These are phyloP conservation scores for Limnanthes douglasii DNA, from an alignment of 345 rosid genomes.

Conservation along the genomic window DNA sequence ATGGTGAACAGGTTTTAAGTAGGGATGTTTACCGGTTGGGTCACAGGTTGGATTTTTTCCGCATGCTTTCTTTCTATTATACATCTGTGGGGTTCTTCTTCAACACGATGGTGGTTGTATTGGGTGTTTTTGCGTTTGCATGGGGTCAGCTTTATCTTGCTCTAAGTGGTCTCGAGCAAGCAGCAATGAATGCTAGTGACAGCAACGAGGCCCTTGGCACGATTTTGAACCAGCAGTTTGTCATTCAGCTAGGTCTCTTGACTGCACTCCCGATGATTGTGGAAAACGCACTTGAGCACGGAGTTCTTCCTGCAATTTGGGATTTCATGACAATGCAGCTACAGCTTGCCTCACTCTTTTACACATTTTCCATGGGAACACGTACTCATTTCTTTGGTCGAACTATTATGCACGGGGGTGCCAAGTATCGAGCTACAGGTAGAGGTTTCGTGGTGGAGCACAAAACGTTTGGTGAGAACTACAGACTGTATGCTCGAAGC, in stretches of 20 bases:
- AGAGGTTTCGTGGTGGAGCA: constrained; percentile 96
- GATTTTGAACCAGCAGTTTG: constrained; percentile 82
- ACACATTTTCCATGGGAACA: constrained; percentile 96
- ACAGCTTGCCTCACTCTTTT: constrained; percentile 89
- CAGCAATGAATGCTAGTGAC: constrained; percentile 31
- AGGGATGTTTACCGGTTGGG: constrained; percentile 96
- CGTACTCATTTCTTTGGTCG: constrained; percentile 93
- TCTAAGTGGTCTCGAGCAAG: constrained; percentile 73
- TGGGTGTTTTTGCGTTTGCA: constrained; percentile 83
- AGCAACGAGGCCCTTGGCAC: constrained; percentile 72
- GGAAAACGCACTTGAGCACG: constrained; percentile 89
- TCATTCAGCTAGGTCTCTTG: constrained; percentile 88
- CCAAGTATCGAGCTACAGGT: constrained; percentile 95
- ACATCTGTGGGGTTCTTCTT: constrained; percentile 89
- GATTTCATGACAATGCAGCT: constrained; percentile 95
- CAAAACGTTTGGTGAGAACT: constrained; percentile 83
- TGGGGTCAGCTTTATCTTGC: constrained; percentile 96
- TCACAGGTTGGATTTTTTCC: constrained; percentile 89
- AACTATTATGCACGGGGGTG: constrained; percentile 93
- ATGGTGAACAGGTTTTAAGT: constrained; percentile 95
- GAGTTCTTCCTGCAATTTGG: constrained; percentile 86
- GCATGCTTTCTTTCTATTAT: constrained; percentile 94
- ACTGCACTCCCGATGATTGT: constrained; percentile 97
- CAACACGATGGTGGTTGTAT: constrained; percentile 85
- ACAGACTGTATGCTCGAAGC: constrained; percentile 74